Evolutionary conservation across 352 stramenopile genomes (phyloP).

Genomic region (Pythium monospermum): DNA sequence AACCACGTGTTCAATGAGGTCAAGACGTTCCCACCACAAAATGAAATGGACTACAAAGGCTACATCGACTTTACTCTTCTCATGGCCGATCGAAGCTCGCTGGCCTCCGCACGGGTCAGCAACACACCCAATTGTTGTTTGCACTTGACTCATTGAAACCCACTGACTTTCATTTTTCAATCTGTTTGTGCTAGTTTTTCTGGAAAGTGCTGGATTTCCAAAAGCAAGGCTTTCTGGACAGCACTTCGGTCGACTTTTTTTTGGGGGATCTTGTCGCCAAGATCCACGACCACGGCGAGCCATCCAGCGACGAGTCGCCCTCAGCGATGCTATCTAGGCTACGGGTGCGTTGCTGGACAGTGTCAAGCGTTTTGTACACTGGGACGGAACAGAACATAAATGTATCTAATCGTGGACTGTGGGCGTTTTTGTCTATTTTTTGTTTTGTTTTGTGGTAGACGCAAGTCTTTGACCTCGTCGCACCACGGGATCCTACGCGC

Average conservation of each 20-base stretch:
- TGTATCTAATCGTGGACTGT: too few relatives aligned
- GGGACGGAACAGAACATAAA: too few relatives aligned
- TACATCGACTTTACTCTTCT: slow-evolving; percentile 60
- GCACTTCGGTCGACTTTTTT: slow-evolving; percentile 59
- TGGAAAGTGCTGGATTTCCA: slow-evolving; percentile 65
- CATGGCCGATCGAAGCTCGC: slow-evolving; percentile 38
- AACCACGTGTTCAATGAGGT: slow-evolving; percentile 48
- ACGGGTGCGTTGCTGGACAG: slow-evolving; percentile 23
- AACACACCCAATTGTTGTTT: background rate
- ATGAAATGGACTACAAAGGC: slow-evolving; percentile 56
- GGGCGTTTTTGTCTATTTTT: too few relatives aligned
- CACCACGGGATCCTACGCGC: slow-evolving; percentile 27
- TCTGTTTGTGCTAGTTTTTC: slow-evolving; percentile 51
- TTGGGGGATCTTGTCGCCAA: slow-evolving; percentile 51
- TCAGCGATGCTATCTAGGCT: slow-evolving; percentile 14
- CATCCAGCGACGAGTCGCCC: background rate
- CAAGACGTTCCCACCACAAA: slow-evolving; percentile 35
- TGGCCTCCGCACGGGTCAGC: slow-evolving; percentile 33
- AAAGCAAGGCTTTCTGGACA: slow-evolving; percentile 57
- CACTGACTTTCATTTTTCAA: background rate
- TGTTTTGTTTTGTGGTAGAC: slow-evolving; percentile 26
- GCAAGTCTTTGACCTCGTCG: slow-evolving; percentile 58
- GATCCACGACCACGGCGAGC: slow-evolving; percentile 27
- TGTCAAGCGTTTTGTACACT: slow-evolving; percentile 1
- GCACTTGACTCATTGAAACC: background rate